Base-by-base conservation (phyloP, 208 protist species). In the Leishmania turanica region DNA sequence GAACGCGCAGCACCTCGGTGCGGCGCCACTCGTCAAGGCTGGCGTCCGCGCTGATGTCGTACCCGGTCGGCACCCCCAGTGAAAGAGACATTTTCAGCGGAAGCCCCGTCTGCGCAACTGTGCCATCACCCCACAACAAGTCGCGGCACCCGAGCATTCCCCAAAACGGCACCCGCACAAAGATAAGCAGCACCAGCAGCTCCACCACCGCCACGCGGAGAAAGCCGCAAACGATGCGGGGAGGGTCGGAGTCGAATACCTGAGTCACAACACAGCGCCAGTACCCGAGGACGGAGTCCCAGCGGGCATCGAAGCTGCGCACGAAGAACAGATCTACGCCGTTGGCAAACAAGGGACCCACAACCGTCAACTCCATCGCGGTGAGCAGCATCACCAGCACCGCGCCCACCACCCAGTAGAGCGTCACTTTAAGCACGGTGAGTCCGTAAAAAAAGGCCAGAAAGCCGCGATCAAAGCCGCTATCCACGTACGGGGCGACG, bases 301-400 rank as follows among this genome's bases (percentile, higher is more conserved):
- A 84, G 65, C 85, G 84, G 2, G 88, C 69, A 83, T 95, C 89
- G 58, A 94, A 83, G 85, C 88, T 91, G 79, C 91, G 90, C 62
- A 95, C 80, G 77, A 93, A 93, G 79, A 92, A 95, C 11, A 97
- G 82, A 40, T 97, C 91, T 4, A 97, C 93, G n/a, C 93, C 93
- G 74, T 90, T 89, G 37, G 91, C 90, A 83, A 97, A 97, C 56
- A 97, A 79, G 40, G 87, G 82, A 24, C 87, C 73, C 68, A 95
- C 88, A 9, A 95, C 81, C 1, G 47, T 86, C 53, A 83, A 54
- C 79, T 95, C 92, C 45, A 92, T 81, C n/a, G 82, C 77, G 69
- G 93, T 90, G 13, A 94, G 81, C 75, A 88, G 64, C 80, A 91
- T 80, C 42, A 88, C 88, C 37, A 84, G 88, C 47, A 88, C 40